Evolutionary conservation across 2,329 filamentous ascomycete genomes (phyloP).

Genomic region (Pseudocercospora musae): DNA sequence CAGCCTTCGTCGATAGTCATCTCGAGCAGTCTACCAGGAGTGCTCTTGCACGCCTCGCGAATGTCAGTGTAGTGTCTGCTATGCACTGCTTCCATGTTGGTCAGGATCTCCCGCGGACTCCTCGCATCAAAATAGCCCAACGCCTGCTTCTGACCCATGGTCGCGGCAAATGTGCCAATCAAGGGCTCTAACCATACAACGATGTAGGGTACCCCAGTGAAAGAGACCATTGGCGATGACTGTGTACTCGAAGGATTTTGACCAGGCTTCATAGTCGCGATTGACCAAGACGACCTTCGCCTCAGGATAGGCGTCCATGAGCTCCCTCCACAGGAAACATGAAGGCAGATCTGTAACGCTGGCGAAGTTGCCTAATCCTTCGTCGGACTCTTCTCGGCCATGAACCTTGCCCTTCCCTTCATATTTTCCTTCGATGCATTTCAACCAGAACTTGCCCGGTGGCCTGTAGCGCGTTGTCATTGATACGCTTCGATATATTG

Average conservation of each 20-base stretch:
- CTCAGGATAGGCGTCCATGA: slow-evolving; percentile 31
- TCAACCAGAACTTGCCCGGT: background rate
- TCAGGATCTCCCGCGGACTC: slow-evolving; percentile 13
- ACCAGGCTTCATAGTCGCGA: slow-evolving; percentile 17
- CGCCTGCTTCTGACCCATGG: background rate
- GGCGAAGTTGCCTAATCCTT: background rate
- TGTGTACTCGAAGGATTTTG: background rate
- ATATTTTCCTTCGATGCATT: background rate
- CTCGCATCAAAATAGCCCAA: background rate
- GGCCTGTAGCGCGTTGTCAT: background rate
- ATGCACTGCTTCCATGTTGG: slow-evolving; percentile 12
- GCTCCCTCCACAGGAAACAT: slow-evolving; percentile 22
- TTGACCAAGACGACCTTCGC: slow-evolving; percentile 22
- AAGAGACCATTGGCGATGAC: background rate
- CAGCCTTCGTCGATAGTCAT: slow-evolving; percentile 13
- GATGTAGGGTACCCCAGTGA: background rate
- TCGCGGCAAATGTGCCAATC: background rate
- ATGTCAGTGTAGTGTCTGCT: slow-evolving; percentile 8
- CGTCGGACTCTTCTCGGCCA: background rate
- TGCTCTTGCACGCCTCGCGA: slow-evolving; percentile 6
- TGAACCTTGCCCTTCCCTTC: background rate
- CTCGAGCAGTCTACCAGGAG: slow-evolving; percentile 8
- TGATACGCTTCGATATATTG: background rate
- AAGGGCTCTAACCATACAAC: background rate
- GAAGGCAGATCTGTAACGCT: background rate